Evolutionary conservation across 371 early-diverging fungal species (phyloP).

Genomic region (Homolaphlyctis polyrhiza): DNA sequence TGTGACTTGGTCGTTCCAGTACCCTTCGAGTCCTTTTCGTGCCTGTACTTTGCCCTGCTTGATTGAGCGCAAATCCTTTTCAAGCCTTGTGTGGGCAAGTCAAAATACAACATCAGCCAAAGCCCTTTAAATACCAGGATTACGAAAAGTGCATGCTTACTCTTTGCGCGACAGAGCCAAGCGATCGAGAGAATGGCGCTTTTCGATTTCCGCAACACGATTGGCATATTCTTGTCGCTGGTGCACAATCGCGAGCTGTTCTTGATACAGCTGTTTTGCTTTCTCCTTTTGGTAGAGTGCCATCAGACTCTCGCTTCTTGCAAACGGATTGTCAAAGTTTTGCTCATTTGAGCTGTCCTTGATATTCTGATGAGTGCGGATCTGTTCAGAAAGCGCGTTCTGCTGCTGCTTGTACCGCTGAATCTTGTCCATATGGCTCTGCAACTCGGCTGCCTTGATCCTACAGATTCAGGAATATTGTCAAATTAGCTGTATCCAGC

Average conservation of each 20-base stretch:
- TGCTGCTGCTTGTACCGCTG: constrained; percentile 19
- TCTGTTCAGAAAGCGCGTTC: constrained; percentile 28
- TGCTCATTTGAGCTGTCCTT: background rate
- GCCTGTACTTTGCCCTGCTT: constrained; percentile 21
- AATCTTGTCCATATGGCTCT: constrained; percentile 30
- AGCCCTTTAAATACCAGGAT: background rate
- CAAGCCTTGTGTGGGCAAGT: constrained; percentile 16
- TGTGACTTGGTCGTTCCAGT: constrained; percentile 19
- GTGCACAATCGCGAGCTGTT: constrained; percentile 34
- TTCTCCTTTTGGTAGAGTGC: constrained; percentile 37
- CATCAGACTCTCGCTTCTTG: constrained; percentile 34
- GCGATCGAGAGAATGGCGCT: constrained; percentile 16
- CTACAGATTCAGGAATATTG: constrained; percentile 6
- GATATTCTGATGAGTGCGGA: constrained; percentile 12
- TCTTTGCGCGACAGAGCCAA: constrained; percentile 28
- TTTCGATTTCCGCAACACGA: constrained; percentile 30
- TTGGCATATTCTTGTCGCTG: constrained; percentile 30
- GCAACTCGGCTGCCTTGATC: constrained; percentile 25
- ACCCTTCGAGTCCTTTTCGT: constrained; percentile 26
- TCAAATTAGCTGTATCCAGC: background rate
- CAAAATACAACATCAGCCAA: background rate
- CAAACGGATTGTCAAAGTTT: constrained; percentile 24
- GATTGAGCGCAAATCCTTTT: constrained; percentile 29
- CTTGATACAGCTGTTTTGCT: constrained; percentile 39
- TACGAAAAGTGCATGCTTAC: constrained; percentile 15